Evolutionary conservation across 352 stramenopile species (phyloP).

Genomic region (Globisporangium irregulare): DNA sequence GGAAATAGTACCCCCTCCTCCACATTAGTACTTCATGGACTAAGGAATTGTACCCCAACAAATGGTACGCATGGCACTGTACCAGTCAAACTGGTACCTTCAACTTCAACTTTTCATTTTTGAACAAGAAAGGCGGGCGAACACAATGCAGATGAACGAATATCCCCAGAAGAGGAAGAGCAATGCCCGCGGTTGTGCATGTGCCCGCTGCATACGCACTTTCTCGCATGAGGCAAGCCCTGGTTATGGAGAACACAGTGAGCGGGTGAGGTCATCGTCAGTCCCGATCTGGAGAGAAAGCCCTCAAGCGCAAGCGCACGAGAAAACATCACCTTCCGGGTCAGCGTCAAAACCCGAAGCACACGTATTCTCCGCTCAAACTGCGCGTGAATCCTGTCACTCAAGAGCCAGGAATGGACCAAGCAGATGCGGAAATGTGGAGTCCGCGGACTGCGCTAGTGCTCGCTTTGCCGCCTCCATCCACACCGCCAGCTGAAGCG

Average conservation of each 20-base stretch:
- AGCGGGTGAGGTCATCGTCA: not conserved
- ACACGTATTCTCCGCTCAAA: not conserved
- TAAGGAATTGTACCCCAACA: not conserved
- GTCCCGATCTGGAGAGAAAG: slow-evolving; percentile 5
- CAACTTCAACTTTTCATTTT: slow-evolving; percentile 11
- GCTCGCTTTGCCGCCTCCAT: not conserved
- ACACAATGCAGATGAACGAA: not conserved
- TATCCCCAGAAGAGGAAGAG: not conserved
- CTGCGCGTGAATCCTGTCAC: not conserved
- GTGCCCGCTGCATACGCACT: not conserved
- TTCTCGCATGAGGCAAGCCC: not conserved
- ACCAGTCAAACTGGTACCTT: slow-evolving; percentile 3
- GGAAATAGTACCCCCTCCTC: slow-evolving; percentile 9
- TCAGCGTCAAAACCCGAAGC: not conserved
- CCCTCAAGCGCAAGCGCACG: not conserved
- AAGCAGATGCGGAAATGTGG: not conserved
- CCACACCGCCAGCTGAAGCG: not conserved
- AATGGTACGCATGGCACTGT: not conserved
- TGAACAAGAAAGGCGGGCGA: slow-evolving; percentile 7
- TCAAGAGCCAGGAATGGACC: not conserved
- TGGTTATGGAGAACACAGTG: not conserved
- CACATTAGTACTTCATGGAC: slow-evolving; percentile 2
- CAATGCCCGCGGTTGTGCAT: not conserved
- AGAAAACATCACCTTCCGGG: not conserved
- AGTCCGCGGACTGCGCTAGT: not conserved